Conservation (phyloP, 257 asterid genomes). For the Cordia subcordata region DNA sequence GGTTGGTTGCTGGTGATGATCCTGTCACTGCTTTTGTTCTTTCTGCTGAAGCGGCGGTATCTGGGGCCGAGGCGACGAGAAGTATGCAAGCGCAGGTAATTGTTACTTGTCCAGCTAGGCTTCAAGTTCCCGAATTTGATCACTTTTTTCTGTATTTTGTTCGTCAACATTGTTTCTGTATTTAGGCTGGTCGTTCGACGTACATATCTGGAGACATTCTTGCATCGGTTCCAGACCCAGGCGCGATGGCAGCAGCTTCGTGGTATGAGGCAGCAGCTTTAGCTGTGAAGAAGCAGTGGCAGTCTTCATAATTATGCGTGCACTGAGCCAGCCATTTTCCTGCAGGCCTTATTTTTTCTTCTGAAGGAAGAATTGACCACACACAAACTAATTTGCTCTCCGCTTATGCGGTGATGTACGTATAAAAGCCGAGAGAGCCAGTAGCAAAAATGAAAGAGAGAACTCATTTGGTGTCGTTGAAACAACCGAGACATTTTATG, state of each 20-base stretch:
- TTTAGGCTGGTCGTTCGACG: conserved; percentile 89
- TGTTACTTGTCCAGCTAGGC: neutral
- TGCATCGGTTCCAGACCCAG: conserved; percentile 86
- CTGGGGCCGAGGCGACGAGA: conserved; percentile 89
- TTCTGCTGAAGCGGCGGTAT: conserved; percentile 84
- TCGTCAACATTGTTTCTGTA: conserved; percentile 7
- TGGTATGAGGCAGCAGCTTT: conserved; percentile 86
- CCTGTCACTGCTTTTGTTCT: conserved; percentile 64
- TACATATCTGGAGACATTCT: conserved; percentile 73
- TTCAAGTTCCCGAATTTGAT: neutral
- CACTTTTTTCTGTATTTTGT: neutral
- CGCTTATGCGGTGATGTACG: conserved; percentile 26
- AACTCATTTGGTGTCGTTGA: neutral
- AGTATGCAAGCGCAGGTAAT: conserved; percentile 86
- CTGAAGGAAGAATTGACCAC: conserved; percentile 20
- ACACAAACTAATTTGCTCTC: conserved; percentile 22
- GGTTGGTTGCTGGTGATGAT: conserved; percentile 68
- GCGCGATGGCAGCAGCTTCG: conserved; percentile 92
- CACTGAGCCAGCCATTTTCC: conserved; percentile 15
- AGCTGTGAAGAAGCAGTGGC: conserved; percentile 46
- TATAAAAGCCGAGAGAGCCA: conserved; percentile 12
- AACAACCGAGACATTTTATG: neutral
- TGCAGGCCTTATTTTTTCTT: conserved; percentile 27
- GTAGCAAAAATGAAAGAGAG: too few relatives aligned
- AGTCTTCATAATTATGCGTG: conserved; percentile 22